Evolutionary conservation across 306 rosid genomes (phyloP), one percentile per base, ranked within the genome.

Genomic region (Cicer cuneatum): DNA sequence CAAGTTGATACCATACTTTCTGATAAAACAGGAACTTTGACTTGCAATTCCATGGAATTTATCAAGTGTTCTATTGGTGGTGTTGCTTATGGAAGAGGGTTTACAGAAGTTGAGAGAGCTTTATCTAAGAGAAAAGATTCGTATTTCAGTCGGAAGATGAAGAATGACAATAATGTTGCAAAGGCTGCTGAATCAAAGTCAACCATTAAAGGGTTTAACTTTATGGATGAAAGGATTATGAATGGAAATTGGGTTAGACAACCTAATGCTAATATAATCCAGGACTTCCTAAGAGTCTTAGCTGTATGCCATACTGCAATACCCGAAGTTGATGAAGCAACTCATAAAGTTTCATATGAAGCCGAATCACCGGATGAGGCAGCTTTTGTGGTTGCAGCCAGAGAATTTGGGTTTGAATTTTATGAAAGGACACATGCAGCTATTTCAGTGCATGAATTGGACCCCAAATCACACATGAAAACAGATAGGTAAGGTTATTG

Each of bases 281-380:
- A 86, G 71, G 85, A 85, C 78, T 95, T 92, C 73, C 70, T 95
- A 8, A 79, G 76, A 81, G 66, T 90, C 66, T 85, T 95, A 10
- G 98, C 98, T 5, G 66, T 92, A 59, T 95, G 99, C 77, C 99
- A 95, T 61, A 95, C 99, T 11, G 99, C 97, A 74, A 76, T 92
- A 74, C 99, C 99, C 15, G 99, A 95, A 74, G 78, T 85, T 46
- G 98, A 95, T 83, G 97, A 92, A 78, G 87, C 68, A 77, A 85
- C 93, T 1, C 96, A 97, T 74, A 82, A 56, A 10, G 83, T 88
- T 63, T 83, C 99, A 14, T 95, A 92, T 82, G 99, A 95, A 88
- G 99, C 99, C 61, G 98, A 95, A 85, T 95, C 99, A 16, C 99
- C 99, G 0, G 99, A 95, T 66, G 99, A 95, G 82, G 97, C 98